Conservation (phyloP, 345 rosid genomes). For the Toxicodendron radicans region DNA sequence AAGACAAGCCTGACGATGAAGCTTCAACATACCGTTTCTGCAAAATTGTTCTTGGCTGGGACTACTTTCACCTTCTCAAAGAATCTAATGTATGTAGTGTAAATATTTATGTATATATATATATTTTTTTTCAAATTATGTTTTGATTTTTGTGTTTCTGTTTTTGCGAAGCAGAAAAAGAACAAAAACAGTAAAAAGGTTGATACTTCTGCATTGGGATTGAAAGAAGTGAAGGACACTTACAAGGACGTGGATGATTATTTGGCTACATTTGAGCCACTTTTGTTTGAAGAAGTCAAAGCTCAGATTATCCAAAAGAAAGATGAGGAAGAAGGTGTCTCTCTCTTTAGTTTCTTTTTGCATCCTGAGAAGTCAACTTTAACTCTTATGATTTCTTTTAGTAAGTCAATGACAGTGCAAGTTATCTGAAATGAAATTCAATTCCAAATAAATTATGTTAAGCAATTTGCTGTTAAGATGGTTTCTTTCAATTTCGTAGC, state of each 20-base stretch:
- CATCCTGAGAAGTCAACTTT: background rate
- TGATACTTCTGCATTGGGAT: slow-evolving; percentile 27
- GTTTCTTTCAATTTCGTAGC: background rate
- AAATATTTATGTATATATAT: background rate
- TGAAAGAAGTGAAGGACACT: slow-evolving; percentile 60
- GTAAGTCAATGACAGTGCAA: background rate
- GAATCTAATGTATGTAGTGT: slow-evolving; percentile 24
- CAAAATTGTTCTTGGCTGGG: slow-evolving; percentile 75
- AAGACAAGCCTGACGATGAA: slow-evolving; percentile 54
- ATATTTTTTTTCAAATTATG: background rate
- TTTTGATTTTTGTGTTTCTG: background rate
- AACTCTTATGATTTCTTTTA: too few species aligned
- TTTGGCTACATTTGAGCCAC: slow-evolving; percentile 78
- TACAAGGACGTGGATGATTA: slow-evolving; percentile 77
- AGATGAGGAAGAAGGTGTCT: slow-evolving; percentile 75
- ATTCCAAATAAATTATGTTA: background rate
- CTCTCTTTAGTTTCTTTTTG: slow-evolving; percentile 2
- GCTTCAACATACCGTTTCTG: slow-evolving; percentile 63
- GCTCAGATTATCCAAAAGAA: slow-evolving; percentile 79
- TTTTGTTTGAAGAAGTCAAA: slow-evolving; percentile 89
- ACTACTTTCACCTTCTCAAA: slow-evolving; percentile 62
- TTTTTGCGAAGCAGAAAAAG: slow-evolving; percentile 29
- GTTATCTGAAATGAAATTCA: background rate
- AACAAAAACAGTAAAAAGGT: slow-evolving; percentile 23
- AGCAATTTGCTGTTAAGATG: background rate